Evolutionary conservation across 192 early-diverging fungal species (phyloP), one percentile per base, ranked within the genome.

Genomic region (Coemansia sp.): DNA sequence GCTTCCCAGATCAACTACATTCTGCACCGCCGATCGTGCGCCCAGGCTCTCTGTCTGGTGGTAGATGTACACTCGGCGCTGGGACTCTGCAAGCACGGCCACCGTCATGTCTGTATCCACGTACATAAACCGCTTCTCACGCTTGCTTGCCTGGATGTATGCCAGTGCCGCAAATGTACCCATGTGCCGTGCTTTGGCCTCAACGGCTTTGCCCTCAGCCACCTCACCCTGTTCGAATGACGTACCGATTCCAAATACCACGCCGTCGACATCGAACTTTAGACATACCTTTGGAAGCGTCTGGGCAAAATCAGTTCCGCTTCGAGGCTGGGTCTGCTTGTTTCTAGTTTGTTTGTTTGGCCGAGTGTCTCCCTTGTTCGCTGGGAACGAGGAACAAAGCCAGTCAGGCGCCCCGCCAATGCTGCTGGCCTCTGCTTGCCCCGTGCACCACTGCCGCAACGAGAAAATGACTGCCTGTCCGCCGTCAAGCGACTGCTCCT

Each of bases 141-240:
- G 80, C 71, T 92, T 92, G 64, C 88, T 87, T 23, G 88, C 89
- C 63, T 90, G 88, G 13, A 92, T 86, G 65, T 88, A 92, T 6
- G 86, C 85, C 48, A 92, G 69, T 5, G 90, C 90, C 13, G 87
- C 69, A 71, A 90, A 88, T 5, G 89, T 85, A 25, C 85, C 76
- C 25, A 58, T 58, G 67, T 92, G 90, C 53, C 49, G 50, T 52
- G 55, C 49, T 57, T 23, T 41, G 25, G 43, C 3, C 17, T 36
- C 46, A 10, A 22, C 41, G n/a, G 40, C 10, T 33, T 63, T 53
- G 10, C 23, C 4, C 8, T 15, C 17, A 35, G 49, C 15, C 35
- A 13, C 25, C 38, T 53, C 69, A 73, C 8, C 72, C 65, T 32
- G 33, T 22, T 52, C 23, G 22, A 29, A 52, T 42, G 45, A 15